phyloP scores from a whole-genome alignment of 2,329 filamentous ascomycete species.

The Fusarium chlamydosporum region DNA sequence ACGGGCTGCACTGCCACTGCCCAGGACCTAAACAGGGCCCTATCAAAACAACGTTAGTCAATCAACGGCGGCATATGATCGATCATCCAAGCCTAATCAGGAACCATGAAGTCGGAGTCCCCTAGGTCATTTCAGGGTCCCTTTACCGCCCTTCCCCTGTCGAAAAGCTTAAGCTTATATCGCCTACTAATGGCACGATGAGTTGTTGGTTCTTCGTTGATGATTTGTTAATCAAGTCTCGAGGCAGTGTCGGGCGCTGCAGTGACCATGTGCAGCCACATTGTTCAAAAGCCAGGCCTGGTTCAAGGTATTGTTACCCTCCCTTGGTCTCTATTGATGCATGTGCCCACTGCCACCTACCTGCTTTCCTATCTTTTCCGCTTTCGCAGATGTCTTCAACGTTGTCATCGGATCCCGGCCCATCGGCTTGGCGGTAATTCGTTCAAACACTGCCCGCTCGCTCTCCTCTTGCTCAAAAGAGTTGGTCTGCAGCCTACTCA shows the following conservation, averaged over 20 bases:
- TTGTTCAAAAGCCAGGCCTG: slow-evolving; percentile 23
- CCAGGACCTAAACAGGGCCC: slow-evolving; percentile 17
- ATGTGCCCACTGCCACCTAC: not conserved
- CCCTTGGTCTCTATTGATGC: slow-evolving; percentile 13
- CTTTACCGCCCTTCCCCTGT: slow-evolving; percentile 43
- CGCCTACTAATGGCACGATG: not conserved
- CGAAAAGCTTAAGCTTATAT: slow-evolving; percentile 19
- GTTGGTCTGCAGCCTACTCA: slow-evolving; percentile 22
- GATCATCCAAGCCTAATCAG: slow-evolving; percentile 25
- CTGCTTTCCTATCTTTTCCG: slow-evolving; percentile 33
- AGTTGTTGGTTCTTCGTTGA: not conserved
- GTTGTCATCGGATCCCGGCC: slow-evolving; percentile 6
- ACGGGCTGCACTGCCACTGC: slow-evolving; percentile 38
- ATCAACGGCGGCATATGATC: not conserved
- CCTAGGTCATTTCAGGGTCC: slow-evolving; percentile 22
- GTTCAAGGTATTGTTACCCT: not conserved
- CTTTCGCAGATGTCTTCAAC: slow-evolving; percentile 33
- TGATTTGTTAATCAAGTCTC: not conserved
- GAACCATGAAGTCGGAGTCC: slow-evolving; percentile 28
- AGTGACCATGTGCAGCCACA: slow-evolving; percentile 19
- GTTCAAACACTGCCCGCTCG: slow-evolving; percentile 33
- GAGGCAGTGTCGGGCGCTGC: slow-evolving; percentile 22
- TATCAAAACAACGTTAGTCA: not conserved
- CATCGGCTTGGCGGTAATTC: slow-evolving; percentile 39
- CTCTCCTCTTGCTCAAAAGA: slow-evolving; percentile 24